Evolutionary conservation across 2,329 filamentous ascomycete species (phyloP), one percentile per base, ranked within the genome.

Genomic region (Dactylellina haptotyla): DNA sequence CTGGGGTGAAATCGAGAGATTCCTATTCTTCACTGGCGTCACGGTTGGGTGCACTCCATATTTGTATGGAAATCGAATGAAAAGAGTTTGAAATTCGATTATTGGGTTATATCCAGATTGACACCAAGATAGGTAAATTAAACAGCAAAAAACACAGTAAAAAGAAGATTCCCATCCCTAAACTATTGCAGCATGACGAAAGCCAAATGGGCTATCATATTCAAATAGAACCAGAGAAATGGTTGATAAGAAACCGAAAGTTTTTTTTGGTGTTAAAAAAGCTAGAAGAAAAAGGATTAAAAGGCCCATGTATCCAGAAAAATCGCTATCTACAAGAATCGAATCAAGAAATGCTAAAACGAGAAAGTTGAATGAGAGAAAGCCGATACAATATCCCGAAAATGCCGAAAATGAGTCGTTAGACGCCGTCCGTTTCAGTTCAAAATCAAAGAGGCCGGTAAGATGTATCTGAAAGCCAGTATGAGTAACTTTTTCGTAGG

Each of bases 321-420:
- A 34, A 50, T 26, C 26, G 34, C 34, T 59, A 54, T 41, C 16
- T 67, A 67, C 63, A 65, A 67, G 63, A 67, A 67, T 51, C 26
- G 63, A 67, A 58, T 3, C 23, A 2, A 26, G 18, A 43, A 53
- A 51, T 26, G 30, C 16, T 41, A 30, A 48, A 39, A 12, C 37
- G 25, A 39, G 28, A 23, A 46, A 16, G 16, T 18, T 9, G n/a
- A 26, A 25, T 2, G n/a, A 12, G 26, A 10, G n/a, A 48, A 16
- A 53, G 30, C 10, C 39, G 28, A 14, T 45, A 43, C 16, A 26
- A 56, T 34, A 48, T 59, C 53, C 54, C 34, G 51, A 67, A 59
- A 67, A 59, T 58, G 51, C 43, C 53, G 25, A 58, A 34, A 25
- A 54, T 39, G 45, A 58, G 63, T 67, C 63, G 63, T 67, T 34